Evolutionary conservation across 139 green algal species (phyloP).

Genomic region (Nannochloris sp.): DNA sequence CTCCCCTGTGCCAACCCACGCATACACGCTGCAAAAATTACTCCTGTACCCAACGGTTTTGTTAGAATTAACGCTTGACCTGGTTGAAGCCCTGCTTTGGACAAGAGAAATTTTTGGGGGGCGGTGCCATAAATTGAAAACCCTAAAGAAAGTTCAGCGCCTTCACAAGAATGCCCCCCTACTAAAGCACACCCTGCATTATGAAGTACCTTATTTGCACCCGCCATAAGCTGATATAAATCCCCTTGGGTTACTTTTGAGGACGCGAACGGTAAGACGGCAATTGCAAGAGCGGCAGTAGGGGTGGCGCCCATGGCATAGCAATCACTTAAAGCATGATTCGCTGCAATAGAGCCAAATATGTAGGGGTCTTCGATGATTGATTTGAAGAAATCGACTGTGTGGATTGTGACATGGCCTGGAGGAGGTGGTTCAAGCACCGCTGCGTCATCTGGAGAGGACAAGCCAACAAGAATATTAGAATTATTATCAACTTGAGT

Average conservation of each 20-base stretch:
- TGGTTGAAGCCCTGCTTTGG: slow-evolving; percentile 49
- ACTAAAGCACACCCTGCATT: slow-evolving; percentile 63
- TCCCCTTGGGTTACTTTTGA: slow-evolving; percentile 60
- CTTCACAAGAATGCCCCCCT: slow-evolving; percentile 80
- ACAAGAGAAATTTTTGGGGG: slow-evolving; percentile 33
- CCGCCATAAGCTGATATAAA: slow-evolving; percentile 72
- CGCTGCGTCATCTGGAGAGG: slow-evolving; percentile 60
- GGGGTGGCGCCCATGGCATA: slow-evolving; percentile 80
- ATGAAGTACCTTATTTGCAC: slow-evolving; percentile 42
- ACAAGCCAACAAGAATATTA: slow-evolving; percentile 29
- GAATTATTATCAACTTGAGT: background rate
- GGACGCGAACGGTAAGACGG: slow-evolving; percentile 52
- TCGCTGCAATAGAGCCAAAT: slow-evolving; percentile 75
- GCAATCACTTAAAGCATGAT: slow-evolving; percentile 73
- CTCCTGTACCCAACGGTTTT: slow-evolving; percentile 79
- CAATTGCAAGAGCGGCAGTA: slow-evolving; percentile 63
- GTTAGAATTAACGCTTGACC: slow-evolving; percentile 79
- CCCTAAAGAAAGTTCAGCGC: slow-evolving; percentile 58
- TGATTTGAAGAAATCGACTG: slow-evolving; percentile 80
- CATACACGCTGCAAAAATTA: slow-evolving; percentile 72
- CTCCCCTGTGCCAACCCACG: slow-evolving; percentile 44
- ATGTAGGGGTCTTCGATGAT: slow-evolving; percentile 71
- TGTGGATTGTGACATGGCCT: slow-evolving; percentile 69
- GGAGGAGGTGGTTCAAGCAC: slow-evolving; percentile 41
- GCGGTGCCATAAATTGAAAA: slow-evolving; percentile 44